These are phyloP conservation scores for Lactuca saligna DNA, from an alignment of 129 eudicot genomes.

Conservation along the genomic window DNA sequence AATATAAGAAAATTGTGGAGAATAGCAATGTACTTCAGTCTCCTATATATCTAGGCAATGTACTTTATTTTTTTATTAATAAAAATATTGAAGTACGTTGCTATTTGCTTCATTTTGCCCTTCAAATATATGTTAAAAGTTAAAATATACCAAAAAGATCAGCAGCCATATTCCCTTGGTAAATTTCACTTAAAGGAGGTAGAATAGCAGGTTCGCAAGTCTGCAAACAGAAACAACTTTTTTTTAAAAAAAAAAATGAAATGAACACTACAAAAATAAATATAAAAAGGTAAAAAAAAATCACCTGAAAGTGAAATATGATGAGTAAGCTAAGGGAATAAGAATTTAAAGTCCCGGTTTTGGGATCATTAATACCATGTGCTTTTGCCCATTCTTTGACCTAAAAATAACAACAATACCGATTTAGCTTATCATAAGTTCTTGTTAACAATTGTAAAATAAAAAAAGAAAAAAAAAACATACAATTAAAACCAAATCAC, in stretches of 20 bases:
- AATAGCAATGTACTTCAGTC: too few relatives aligned
- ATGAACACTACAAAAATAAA: background rate
- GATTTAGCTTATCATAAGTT: slow-evolving; percentile 22
- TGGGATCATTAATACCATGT: slow-evolving; percentile 75
- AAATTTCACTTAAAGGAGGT: slow-evolving; percentile 84
- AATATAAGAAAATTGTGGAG: too few relatives aligned
- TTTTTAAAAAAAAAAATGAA: too few relatives aligned
- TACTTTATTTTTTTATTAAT: too few relatives aligned
- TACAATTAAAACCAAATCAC: slow-evolving; percentile 87
- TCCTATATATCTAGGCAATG: too few relatives aligned
- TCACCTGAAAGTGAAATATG: slow-evolving; percentile 92
- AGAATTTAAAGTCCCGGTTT: slow-evolving; percentile 79
- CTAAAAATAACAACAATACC: slow-evolving; percentile 41
- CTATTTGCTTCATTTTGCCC: too few relatives aligned
- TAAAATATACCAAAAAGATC: slow-evolving; percentile 39
- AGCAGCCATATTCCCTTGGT: slow-evolving; percentile 69
- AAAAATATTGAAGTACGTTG: too few relatives aligned
- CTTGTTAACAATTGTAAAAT: background rate
- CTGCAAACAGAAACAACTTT: too few relatives aligned
- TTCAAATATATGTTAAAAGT: background rate
- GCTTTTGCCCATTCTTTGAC: slow-evolving; percentile 98
- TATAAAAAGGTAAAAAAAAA: background rate
- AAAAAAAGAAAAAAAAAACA: slow-evolving; percentile 24
- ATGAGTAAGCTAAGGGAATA: slow-evolving; percentile 80
- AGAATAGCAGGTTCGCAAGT: slow-evolving; percentile 81